Conservation (phyloP, 768 basidiomycete genomes). For the Naganishia antarctica region DNA sequence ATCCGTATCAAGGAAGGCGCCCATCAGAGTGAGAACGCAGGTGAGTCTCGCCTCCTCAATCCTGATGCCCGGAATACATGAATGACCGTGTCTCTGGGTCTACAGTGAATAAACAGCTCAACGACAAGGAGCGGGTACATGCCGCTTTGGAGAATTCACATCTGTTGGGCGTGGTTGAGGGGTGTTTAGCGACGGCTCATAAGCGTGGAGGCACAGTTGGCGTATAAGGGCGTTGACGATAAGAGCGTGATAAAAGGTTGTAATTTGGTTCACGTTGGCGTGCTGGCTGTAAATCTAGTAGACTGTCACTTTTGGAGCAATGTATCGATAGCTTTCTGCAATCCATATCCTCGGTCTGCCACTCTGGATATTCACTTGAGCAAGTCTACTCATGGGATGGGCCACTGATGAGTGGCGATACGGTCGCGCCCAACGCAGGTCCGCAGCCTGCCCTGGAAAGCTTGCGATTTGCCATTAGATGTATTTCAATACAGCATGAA, state of each 20-base stretch:
- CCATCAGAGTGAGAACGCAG: conserved; percentile 87
- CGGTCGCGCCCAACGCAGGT: no score
- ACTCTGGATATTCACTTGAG: no score
- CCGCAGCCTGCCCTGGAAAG: no score
- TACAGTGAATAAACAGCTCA: conserved; percentile 96
- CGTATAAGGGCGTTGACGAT: background rate
- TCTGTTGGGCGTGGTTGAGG: conserved; percentile 80
- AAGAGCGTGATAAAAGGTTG: no score
- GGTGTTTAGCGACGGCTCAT: conserved; percentile 58
- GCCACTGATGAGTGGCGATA: no score
- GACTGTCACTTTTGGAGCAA: no score
- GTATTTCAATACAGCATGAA: conserved; percentile 15
- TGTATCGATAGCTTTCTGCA: no score
- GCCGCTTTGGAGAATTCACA: conserved; percentile 90
- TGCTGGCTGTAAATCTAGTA: no score
- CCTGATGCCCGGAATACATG: background rate
- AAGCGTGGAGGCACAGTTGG: conserved; percentile 42
- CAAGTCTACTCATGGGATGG: no score
- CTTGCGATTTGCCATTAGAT: background rate
- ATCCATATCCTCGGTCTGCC: no score
- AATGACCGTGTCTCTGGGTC: background rate
- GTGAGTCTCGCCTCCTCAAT: conserved; percentile 53
- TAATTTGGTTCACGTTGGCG: no score
- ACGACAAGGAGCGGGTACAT: conserved; percentile 97
- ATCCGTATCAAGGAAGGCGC: conserved; percentile 88